These are phyloP conservation scores for Obelidium mucronatum DNA, from an alignment of 192 early-diverging fungal species.

Conservation along the genomic window DNA sequence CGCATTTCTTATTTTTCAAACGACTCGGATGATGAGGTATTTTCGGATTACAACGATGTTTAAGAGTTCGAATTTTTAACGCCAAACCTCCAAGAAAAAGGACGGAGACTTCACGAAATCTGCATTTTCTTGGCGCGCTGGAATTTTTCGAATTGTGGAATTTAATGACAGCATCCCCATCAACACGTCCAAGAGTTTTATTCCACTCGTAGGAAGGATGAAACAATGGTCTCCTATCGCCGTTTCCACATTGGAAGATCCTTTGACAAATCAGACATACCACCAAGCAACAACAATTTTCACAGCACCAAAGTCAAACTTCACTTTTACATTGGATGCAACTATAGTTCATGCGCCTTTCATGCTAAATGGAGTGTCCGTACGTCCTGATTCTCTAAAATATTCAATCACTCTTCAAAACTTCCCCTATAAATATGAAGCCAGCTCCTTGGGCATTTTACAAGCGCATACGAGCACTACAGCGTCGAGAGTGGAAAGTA, in stretches of 20 bases:
- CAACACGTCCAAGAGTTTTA: background rate
- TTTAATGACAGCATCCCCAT: background rate
- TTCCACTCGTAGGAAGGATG: background rate
- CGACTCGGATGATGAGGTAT: background rate
- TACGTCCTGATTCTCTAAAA: background rate
- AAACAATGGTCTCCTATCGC: constrained; percentile 1
- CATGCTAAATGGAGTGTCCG: background rate
- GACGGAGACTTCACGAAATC: background rate
- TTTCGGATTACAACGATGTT: too few relatives aligned
- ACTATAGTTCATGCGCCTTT: background rate
- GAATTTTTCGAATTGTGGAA: background rate
- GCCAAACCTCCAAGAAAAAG: too few relatives aligned
- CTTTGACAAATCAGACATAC: background rate
- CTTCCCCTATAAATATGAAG: background rate
- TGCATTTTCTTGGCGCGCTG: background rate
- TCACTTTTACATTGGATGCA: background rate
- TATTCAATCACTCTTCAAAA: background rate
- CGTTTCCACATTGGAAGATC: background rate
- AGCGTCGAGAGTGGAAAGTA: background rate
- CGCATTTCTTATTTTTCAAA: background rate
- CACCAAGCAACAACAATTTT: background rate
- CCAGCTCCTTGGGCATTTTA: background rate
- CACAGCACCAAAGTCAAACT: background rate
- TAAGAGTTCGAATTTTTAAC: too few relatives aligned
- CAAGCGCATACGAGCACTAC: background rate